These are phyloP conservation scores for Sugiyamaella grinbergsii DNA, from an alignment of 1,139 yeast species.

Conservation along the genomic window DNA sequence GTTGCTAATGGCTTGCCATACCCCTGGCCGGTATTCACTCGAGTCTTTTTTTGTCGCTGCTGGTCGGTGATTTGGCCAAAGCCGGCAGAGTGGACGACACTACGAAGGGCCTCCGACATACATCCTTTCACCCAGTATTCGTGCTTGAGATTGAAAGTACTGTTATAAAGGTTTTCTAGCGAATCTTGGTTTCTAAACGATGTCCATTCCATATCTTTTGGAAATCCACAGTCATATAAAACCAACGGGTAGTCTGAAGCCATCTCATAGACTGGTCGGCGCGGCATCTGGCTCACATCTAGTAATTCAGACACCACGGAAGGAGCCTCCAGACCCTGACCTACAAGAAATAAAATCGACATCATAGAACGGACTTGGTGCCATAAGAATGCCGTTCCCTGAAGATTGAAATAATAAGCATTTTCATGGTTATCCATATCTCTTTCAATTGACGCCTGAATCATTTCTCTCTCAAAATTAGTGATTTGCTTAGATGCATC, in stretches of 20 bases:
- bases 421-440: constrained; percentile 25
- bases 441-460: constrained; percentile 33
- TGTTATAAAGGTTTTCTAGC: constrained; percentile 29
- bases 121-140: constrained; percentile 43
- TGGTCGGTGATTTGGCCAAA: constrained; percentile 6
- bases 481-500: constrained; percentile 93
- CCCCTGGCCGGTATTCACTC: constrained; percentile 38
- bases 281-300: constrained; percentile 59
- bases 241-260: constrained; percentile 91
- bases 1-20: constrained; percentile 46
- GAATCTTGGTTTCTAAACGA: constrained; percentile 30
- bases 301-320: constrained; percentile 59
- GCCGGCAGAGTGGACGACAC: constrained; percentile 3
- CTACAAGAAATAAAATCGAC: constrained; percentile 76
- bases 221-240: constrained; percentile 80
- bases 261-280: constrained; percentile 83
- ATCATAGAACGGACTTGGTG: constrained; percentile 98
- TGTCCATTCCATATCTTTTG: constrained; percentile 63
- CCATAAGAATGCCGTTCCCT: constrained; percentile 94
- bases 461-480: constrained; percentile 64
- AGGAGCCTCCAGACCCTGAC: constrained; percentile 72
- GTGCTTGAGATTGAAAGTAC: constrained; percentile 39
- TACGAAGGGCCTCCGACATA: constrained; percentile 32
- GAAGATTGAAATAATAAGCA: constrained; percentile 69
- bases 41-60: constrained; percentile 25